Conservation (phyloP, 768 basidiomycete genomes). For the Suillus cothurnatus region DNA sequence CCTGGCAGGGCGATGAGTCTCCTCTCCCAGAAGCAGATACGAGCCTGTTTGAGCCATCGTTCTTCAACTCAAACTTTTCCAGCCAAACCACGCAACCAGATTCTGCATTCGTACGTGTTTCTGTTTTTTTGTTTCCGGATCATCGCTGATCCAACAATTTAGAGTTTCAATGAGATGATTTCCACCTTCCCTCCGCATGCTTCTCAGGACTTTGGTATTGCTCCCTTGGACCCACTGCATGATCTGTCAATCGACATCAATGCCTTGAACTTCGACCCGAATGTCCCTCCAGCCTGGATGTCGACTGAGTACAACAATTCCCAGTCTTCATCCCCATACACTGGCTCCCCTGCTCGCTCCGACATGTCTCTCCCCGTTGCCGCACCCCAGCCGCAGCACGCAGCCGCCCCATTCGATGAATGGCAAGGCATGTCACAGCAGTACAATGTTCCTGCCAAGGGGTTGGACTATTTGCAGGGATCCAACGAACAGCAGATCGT, state of each 20-base stretch:
- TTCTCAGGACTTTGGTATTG: conserved; percentile 18
- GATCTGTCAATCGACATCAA: conserved; percentile 13
- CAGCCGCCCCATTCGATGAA: conserved; percentile 15
- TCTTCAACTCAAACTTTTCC: conserved; percentile 34
- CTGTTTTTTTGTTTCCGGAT: background rate
- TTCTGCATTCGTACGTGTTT: conserved; percentile 19
- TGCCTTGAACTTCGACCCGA: conserved; percentile 14
- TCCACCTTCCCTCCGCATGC: conserved; percentile 25
- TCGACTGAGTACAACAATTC: conserved; percentile 19
- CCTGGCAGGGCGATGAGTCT: conserved; percentile 45
- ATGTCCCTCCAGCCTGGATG: conserved; percentile 15
- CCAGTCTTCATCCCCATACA: conserved; percentile 43
- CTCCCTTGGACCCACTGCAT: conserved; percentile 30
- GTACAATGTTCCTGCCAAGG: background rate
- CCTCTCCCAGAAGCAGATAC: conserved; percentile 53
- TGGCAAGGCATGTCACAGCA: conserved; percentile 21
- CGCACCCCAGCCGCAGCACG: conserved; percentile 31
- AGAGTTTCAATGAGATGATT: conserved; percentile 30
- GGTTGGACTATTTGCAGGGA: too few species aligned
- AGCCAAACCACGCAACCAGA: conserved; percentile 21
- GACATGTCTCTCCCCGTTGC: conserved; percentile 30
- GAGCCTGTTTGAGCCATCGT: conserved; percentile 49
- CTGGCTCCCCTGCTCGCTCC: conserved; percentile 41
- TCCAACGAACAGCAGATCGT: background rate
- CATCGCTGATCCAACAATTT: background rate